phyloP scores from a whole-genome alignment of 108 stramenopile species.

The Fragilariopsis cylindrus region DNA sequence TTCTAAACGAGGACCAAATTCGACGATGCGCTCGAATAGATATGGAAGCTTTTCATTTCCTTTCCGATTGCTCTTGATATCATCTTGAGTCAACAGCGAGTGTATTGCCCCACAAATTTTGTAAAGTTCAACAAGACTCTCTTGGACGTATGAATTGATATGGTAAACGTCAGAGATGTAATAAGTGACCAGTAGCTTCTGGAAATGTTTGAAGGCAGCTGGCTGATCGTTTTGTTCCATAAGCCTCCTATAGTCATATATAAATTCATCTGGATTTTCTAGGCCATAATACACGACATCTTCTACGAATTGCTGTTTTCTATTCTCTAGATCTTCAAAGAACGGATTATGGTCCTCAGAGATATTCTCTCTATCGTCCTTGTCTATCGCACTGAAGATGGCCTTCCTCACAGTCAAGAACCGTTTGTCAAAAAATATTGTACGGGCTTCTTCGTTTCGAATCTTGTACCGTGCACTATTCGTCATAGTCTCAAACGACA shows the following conservation, averaged over 20 bases:
- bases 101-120: conserved; percentile 24
- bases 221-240: conserved; percentile 27
- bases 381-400: conserved; percentile 16
- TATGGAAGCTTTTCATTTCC: background rate
- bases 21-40: conserved; percentile 24
- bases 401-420: conserved; percentile 24
- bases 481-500: conserved; percentile 32
- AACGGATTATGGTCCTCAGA: conserved; percentile 26
- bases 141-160: conserved; percentile 36
- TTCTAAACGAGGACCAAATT: conserved; percentile 23
- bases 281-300: conserved; percentile 31
- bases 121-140: conserved; percentile 34
- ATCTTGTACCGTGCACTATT: conserved; percentile 36
- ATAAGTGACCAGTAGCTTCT: conserved; percentile 13
- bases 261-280: conserved; percentile 31
- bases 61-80: background rate
- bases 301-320: conserved; percentile 22
- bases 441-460: conserved; percentile 32
- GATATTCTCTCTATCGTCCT: background rate
- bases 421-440: conserved; percentile 14
- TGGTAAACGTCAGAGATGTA: conserved; percentile 39
- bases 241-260: conserved; percentile 20
- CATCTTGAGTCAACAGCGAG: background rate
- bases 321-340: conserved; percentile 20
- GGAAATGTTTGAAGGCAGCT: conserved; percentile 22